Conservation (phyloP, 805 yeast genomes). For the Candida loeiensis region DNA sequence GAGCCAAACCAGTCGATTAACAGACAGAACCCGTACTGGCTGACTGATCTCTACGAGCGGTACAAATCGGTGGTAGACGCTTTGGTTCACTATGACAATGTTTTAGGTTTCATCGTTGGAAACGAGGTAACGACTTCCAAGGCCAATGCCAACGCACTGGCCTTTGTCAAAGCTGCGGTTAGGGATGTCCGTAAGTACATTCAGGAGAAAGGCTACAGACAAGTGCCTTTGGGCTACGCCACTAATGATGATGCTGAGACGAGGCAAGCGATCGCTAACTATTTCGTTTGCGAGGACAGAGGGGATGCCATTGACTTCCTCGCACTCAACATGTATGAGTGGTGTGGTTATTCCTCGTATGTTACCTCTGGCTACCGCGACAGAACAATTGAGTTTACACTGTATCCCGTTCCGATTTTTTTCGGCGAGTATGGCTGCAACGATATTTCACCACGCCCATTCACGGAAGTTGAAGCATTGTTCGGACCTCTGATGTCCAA, state of each 20-base stretch:
- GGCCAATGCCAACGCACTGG: slow-evolving; percentile 26
- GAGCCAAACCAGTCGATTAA: slow-evolving; percentile 35
- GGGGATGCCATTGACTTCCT: slow-evolving; percentile 28
- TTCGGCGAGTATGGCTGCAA: slow-evolving; percentile 42
- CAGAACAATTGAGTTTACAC: slow-evolving; percentile 27
- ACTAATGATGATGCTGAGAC: slow-evolving; percentile 35
- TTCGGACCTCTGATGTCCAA: slow-evolving; percentile 31
- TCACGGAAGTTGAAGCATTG: slow-evolving; percentile 36
- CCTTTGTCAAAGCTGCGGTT: slow-evolving; percentile 36
- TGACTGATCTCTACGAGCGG: slow-evolving; percentile 25
- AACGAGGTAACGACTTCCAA: slow-evolving; percentile 36
- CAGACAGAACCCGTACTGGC: slow-evolving; percentile 35
- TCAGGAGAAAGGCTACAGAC: slow-evolving; percentile 23
- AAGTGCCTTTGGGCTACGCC: slow-evolving; percentile 41
- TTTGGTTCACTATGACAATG: slow-evolving; percentile 28
- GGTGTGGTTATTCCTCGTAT: slow-evolving; percentile 41
- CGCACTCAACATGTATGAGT: slow-evolving; percentile 38
- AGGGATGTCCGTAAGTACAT: slow-evolving; percentile 32
- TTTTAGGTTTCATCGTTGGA: slow-evolving; percentile 40
- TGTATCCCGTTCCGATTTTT: slow-evolving; percentile 34
- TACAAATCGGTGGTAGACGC: slow-evolving; percentile 34
- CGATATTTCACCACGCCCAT: slow-evolving; percentile 32
- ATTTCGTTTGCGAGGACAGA: slow-evolving; percentile 27
- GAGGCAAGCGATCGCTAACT: slow-evolving; percentile 25
- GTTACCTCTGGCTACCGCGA: slow-evolving; percentile 37